Percentiles rank a stretch among this genome's conserved stretches.
phyloP scores from a whole-genome alignment of 345 rosid genomes.

The Pistacia integerrima region DNA sequence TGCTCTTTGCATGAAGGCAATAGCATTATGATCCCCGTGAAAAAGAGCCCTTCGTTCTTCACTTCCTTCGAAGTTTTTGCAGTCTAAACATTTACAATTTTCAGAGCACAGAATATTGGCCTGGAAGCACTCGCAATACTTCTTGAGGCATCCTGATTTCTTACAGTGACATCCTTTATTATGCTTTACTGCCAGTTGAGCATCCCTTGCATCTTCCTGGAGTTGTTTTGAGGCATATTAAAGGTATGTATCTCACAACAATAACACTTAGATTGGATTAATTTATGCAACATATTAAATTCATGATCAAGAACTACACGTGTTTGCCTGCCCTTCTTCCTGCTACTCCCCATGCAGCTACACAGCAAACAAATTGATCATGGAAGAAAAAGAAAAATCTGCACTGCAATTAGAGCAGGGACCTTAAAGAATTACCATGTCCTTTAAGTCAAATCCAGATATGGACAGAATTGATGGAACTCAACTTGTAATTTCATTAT shows the following conservation, averaged over 20 bases:
- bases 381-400: too few species aligned
- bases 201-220: constrained; percentile 56
- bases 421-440: too few species aligned
- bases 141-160: constrained; percentile 91
- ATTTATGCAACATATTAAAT: not conserved
- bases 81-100: constrained; percentile 79
- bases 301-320: not conserved
- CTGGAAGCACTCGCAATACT: constrained; percentile 93
- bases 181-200: constrained; percentile 64
- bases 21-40: constrained; percentile 46
- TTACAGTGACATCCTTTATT: constrained; percentile 89
- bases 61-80: constrained; percentile 81
- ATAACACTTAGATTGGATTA: not conserved
- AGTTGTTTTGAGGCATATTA: constrained; percentile 23
- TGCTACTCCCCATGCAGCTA: not conserved
- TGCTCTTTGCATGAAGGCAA: constrained; percentile 54
- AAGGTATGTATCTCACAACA: not conserved
- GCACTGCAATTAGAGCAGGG: not conserved
- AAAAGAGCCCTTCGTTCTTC: constrained; percentile 58
- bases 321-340: not conserved
- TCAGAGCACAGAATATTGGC: constrained; percentile 83
- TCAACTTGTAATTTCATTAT: too few species aligned
- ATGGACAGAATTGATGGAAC: too few species aligned
- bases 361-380: too few species aligned
- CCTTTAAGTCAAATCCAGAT: too few species aligned